Evolutionary conservation across 1,284 basidiomycete species (phyloP).

Genomic region (Microbotryum violaceum): DNA sequence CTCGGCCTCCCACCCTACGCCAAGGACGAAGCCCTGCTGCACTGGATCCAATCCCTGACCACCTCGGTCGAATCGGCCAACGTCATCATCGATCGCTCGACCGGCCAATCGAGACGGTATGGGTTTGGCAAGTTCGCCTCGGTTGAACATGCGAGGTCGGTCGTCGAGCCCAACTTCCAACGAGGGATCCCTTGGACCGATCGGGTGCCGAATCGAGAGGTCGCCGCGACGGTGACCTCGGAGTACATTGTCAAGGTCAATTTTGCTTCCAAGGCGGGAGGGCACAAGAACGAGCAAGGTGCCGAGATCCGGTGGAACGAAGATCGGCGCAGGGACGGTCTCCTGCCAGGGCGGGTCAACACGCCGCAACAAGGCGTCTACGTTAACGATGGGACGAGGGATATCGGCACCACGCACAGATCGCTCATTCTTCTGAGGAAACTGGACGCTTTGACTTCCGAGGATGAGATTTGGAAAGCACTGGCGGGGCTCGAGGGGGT

Average conservation of each 20-base stretch:
- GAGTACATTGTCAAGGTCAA: slow-evolving; percentile 29
- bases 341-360: slow-evolving; percentile 41
- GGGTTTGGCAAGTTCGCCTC: slow-evolving; percentile 85
- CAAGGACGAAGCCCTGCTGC: slow-evolving; percentile 15
- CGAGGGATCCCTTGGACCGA: slow-evolving; percentile 28
- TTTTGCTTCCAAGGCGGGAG: slow-evolving; percentile 45
- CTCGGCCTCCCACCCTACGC: slow-evolving; percentile 34
- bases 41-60: slow-evolving; percentile 33
- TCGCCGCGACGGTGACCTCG: slow-evolving; percentile 10
- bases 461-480: slow-evolving; percentile 41
- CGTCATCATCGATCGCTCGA: slow-evolving; percentile 81
- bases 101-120: slow-evolving; percentile 83
- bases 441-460: slow-evolving; percentile 74
- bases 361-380: slow-evolving; percentile 43
- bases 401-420: slow-evolving; percentile 68
- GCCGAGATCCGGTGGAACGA: slow-evolving; percentile 52
- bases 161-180: slow-evolving; percentile 62
- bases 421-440: slow-evolving; percentile 73
- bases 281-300: slow-evolving; percentile 44
- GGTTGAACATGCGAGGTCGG: slow-evolving; percentile 65
- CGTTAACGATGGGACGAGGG: slow-evolving; percentile 79
- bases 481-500: slow-evolving; percentile 47
- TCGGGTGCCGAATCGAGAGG: slow-evolving; percentile 11
- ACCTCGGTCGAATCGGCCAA: slow-evolving; percentile 53
- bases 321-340: slow-evolving; percentile 16